Evolutionary conservation across 2,329 filamentous ascomycete genomes (phyloP), one percentile per base, ranked within the genome.

Genomic region (Dendryphion nanum): DNA sequence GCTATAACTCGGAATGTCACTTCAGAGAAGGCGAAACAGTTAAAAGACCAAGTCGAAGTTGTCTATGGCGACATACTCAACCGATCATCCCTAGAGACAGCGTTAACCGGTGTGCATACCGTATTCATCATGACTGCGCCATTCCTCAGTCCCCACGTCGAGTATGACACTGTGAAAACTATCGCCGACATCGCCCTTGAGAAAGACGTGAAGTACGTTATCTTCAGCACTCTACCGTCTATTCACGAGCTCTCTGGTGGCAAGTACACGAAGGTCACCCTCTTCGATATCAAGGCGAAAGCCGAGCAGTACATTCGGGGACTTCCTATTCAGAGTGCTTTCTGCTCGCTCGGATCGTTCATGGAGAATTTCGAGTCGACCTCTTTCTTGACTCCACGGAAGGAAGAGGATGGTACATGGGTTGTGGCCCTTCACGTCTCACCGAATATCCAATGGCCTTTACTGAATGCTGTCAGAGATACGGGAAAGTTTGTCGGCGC

Each of bases 121-220:
- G 67, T 76, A 18, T 78, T 77, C 55, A 50, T 63, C 8, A 68
- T 78, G 40, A 77, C 73, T 15, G 67, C 57, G 43, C 57, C 72
- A 21, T 37, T 30, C 26, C 30, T 45, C 33, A 26, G 28, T 33
- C 45, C 38, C 16, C 42, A 52, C 37, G 31, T 45, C 30, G 37
- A 45, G 35, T 46, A 62, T 18, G 32, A 49, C 5, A 63, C 62
- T 37, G 68, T 59, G 37, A 68, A 67, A 38, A 56, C 55, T 15
- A 58, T 70, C 15, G 62, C 68, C 18, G 63, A 72, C 40, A 60
- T 59, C 3, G 59, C 59, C 36, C 58, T 67, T 29, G 57, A 50
- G 4, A 52, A 59, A 13, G 63, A 63, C 4, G 66, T 61, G 2
- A 43, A 63, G 26, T 66, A 69, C 45, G 45, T 71, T 20, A 66